These are phyloP conservation scores for Hammondia hammondi DNA, from an alignment of 169 alveolate genomes.

Conservation along the genomic window DNA sequence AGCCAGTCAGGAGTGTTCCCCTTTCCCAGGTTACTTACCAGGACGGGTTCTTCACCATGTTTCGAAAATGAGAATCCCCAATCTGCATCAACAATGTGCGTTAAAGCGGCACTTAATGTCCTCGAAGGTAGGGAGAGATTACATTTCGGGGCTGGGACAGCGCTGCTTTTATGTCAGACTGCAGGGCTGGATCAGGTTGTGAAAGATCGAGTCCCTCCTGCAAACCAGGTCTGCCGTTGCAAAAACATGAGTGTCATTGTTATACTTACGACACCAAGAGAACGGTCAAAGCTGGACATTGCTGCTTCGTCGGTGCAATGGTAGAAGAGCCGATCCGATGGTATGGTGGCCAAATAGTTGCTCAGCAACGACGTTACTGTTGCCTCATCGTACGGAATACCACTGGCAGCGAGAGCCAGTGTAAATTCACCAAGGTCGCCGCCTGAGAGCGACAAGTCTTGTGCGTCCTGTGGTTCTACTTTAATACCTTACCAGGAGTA, in stretches of 20 bases:
- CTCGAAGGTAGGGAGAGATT: neutral
- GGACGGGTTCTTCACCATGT: constrained; percentile 59
- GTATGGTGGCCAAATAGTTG: constrained; percentile 41
- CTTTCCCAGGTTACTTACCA: constrained; percentile 15
- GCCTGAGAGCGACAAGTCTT: constrained; percentile 4
- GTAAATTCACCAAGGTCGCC: constrained; percentile 66
- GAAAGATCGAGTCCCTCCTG: constrained; percentile 64
- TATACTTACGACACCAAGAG: constrained; percentile 44
- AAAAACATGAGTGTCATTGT: neutral
- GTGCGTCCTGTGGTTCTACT: neutral
- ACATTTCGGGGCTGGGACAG: constrained; percentile 63
- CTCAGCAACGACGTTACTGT: constrained; percentile 26
- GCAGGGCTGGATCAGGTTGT: constrained; percentile 55
- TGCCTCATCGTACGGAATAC: constrained; percentile 53
- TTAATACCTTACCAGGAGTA: constrained; percentile 54
- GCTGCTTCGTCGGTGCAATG: constrained; percentile 69
- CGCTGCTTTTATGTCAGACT: constrained; percentile 49
- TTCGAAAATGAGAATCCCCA: constrained; percentile 56
- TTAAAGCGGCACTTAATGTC: neutral
- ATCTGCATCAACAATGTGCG: neutral
- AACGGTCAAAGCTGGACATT: constrained; percentile 46
- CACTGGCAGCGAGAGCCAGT: constrained; percentile 56
- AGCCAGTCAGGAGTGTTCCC: neutral
- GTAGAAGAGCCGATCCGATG: constrained; percentile 35
- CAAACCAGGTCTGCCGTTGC: neutral